Evolutionary conservation across 345 rosid genomes (phyloP), one percentile per base, ranked within the genome.

Genomic region (Erodium maritimum): DNA sequence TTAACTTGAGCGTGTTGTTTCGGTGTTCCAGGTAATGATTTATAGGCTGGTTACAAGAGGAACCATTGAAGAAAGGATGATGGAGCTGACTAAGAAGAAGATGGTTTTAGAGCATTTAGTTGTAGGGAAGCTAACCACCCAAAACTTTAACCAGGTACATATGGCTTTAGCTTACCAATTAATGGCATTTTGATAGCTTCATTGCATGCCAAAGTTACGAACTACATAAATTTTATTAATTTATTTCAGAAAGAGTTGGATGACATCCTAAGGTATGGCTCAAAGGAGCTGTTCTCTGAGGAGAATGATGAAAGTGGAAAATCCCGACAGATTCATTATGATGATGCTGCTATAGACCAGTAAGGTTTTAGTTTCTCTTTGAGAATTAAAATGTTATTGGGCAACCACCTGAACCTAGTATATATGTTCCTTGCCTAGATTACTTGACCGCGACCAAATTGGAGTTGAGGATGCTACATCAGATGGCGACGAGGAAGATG

Each of bases 91-190:
- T 22, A 94, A 87, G 77, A 90, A 90, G 83, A 94, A 94, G 76
- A 94, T 94, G 99, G 89, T 94, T 75, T 75, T 94, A 53, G 99
- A 94, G 82, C 99, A 94, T 83, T 93, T 94, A 57, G 99, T 94
- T 70, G 99, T 94, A 29, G 99, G 99, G 68, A 85, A 86, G 84
- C 74, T 94, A 58, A 94, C 87, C 74, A 79, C 95, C 51, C 99
- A 94, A 69, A 94, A 85, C 74, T 81, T 94, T 70, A 94, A 94
- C 65, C 99, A 94, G 96, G 99, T 87, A 73, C 55, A 8, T 52
- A 13, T n/a, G n/a, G n/a, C n/a, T 64, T 60, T 62, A 42, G 12
- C 48, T 42, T 42, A 14, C 17, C 14, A 42, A n/a, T n/a, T n/a
- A n/a, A 42, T 42, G 48, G 12, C 17, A 42, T 42, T 10, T 11